These are phyloP conservation scores for Fusarium sp. DNA, from an alignment of 2,329 filamentous ascomycete genomes.

Conservation along the genomic window DNA sequence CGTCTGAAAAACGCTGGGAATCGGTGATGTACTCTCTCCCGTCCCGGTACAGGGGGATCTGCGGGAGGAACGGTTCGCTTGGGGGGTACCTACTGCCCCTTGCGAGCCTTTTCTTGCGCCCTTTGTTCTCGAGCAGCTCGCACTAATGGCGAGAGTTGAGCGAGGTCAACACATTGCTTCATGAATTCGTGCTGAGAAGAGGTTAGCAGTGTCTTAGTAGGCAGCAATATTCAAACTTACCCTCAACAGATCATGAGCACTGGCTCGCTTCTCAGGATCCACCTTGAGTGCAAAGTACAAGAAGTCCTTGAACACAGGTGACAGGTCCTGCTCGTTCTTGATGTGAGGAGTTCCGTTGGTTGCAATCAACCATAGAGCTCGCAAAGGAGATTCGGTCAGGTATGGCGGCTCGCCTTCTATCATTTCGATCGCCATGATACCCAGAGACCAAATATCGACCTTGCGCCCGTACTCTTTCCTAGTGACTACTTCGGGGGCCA, in stretches of 20 bases:
- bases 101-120: slow-evolving; percentile 86
- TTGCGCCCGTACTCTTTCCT: slow-evolving; percentile 98
- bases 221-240: slow-evolving; percentile 70
- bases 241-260: slow-evolving; percentile 91
- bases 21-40: slow-evolving; percentile 28
- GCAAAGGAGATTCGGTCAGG: slow-evolving; percentile 92
- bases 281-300: slow-evolving; percentile 94
- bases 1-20: slow-evolving; percentile 40
- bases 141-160: slow-evolving; percentile 88
- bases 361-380: slow-evolving; percentile 95
- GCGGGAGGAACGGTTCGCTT: slow-evolving; percentile 38
- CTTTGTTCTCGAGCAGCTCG: slow-evolving; percentile 87
- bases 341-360: slow-evolving; percentile 96
- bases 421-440: slow-evolving; percentile 99
- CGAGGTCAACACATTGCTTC: slow-evolving; percentile 80
- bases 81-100: slow-evolving; percentile 60
- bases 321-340: slow-evolving; percentile 90
- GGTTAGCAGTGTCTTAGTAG: slow-evolving; percentile 35
- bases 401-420: slow-evolving; percentile 99
- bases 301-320: slow-evolving; percentile 89
- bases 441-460: slow-evolving; percentile 98
- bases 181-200: slow-evolving; percentile 81
- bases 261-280: slow-evolving; percentile 96
- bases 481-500: slow-evolving; percentile 98
- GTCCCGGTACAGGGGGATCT: slow-evolving; percentile 18